Evolutionary conservation across 805 yeast genomes (phyloP).

Genomic region (Candida patagonica): DNA sequence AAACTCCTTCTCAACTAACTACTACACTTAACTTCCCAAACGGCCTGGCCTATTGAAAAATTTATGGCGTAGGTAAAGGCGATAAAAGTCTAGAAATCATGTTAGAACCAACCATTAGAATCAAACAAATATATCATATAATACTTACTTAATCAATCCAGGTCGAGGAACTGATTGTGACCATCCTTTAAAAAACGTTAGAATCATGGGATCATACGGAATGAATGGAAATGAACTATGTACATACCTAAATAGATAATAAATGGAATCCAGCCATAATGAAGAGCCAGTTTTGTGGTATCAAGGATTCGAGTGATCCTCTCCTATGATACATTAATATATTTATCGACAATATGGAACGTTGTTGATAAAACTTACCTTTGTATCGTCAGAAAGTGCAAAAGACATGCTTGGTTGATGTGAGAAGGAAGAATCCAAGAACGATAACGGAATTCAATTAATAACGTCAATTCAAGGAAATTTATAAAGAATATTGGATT

Average conservation of each 20-base stretch:
- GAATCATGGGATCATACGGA: background rate
- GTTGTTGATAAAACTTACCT: conserved; percentile 19
- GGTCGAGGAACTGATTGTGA: conserved; percentile 76
- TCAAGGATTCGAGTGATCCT: conserved; percentile 78
- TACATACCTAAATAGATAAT: conserved; percentile 65
- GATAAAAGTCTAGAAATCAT: conserved; percentile 43
- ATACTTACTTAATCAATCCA: conserved; percentile 47
- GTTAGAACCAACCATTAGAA: background rate
- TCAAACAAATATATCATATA: background rate
- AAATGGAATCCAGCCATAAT: conserved; percentile 96
- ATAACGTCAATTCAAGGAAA: background rate
- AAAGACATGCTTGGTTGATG: conserved; percentile 10
- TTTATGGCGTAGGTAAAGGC: conserved; percentile 68
- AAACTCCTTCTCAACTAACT: no score
- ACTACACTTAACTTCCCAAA: no score
- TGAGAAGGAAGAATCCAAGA: background rate
- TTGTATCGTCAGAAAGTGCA: conserved; percentile 33
- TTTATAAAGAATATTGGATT: background rate
- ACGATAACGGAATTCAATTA: background rate
- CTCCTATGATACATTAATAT: conserved; percentile 40
- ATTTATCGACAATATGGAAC: conserved; percentile 14
- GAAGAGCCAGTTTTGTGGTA: conserved; percentile 77
- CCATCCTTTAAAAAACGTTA: conserved; percentile 38
- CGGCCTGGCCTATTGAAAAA: no score
- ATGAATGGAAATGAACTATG: conserved; percentile 25